These are phyloP conservation scores for Orbilia brochopaga DNA, from an alignment of 2,329 filamentous ascomycete species.

Conservation along the genomic window DNA sequence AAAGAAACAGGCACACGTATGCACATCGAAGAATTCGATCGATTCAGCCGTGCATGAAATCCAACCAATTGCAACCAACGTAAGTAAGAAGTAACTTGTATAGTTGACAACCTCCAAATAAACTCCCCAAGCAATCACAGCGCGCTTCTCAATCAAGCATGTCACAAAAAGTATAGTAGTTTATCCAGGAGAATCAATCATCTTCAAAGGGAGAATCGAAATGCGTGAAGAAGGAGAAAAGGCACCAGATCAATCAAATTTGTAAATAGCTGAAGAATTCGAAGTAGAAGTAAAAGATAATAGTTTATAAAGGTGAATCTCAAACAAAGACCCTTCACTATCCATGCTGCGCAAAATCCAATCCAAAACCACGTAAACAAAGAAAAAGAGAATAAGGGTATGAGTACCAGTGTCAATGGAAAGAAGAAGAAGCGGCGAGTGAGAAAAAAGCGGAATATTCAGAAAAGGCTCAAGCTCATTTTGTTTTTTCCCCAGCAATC, in stretches of 20 bases:
- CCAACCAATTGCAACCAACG: slow-evolving; percentile 20
- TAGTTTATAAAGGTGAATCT: too few relatives aligned
- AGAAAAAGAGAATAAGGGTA: background rate
- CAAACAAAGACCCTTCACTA: too few relatives aligned
- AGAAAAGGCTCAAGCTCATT: slow-evolving; percentile 1
- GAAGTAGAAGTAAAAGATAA: too few relatives aligned
- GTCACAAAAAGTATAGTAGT: slow-evolving; percentile 6
- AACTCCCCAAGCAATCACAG: slow-evolving; percentile 29
- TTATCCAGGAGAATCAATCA: slow-evolving; percentile 5
- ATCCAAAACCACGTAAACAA: background rate
- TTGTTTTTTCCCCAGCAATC: slow-evolving; percentile 16
- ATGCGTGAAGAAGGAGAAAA: background rate
- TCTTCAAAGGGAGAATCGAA: background rate
- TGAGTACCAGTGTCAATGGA: too few relatives aligned
- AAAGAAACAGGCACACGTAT: background rate
- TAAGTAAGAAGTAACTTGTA: too few relatives aligned
- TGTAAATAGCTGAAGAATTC: too few relatives aligned
- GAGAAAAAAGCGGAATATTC: background rate
- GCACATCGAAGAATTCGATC: background rate
- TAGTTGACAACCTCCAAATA: slow-evolving; percentile 20
- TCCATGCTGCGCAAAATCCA: background rate
- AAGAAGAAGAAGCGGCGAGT: background rate
- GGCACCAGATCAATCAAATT: too few relatives aligned
- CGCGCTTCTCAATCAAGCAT: slow-evolving; percentile 22
- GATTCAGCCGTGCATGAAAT: slow-evolving; percentile 22